Base-by-base conservation (phyloP, 495 filamentous ascomycete genomes). In the Parathielavia hyrcaniae region DNA sequence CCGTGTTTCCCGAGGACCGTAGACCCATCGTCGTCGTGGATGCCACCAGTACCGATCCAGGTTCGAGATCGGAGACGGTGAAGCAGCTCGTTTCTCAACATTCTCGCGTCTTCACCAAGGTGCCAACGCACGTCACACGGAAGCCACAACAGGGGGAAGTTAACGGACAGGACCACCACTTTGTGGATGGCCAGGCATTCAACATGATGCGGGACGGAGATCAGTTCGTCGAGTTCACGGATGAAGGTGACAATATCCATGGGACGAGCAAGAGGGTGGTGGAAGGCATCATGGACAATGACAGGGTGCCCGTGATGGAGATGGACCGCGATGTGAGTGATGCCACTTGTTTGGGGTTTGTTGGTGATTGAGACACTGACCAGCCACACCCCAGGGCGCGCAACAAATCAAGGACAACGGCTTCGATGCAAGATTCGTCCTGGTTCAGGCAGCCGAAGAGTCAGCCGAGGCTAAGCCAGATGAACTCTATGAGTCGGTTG, bases 391-490 rank as follows among this genome's bases (percentile, higher is more conserved):
- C 22, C 73, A 87, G 90, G 59, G 85, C 83, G 60, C 88, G 79
- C 76, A 90, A 86, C 70, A 74, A 71, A 82, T 90, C 44, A 89
- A 87, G 66, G 81, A 82, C 56, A 81, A 81, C 39, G 78, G 84
- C 61, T 81, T 88, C 52, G 76, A 83, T 52, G 86, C 88, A 19
- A 79, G 88, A 4, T 87, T 86, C 63, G 66, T 92, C 40, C 89
- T 92, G 68, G 71, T 95, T 35, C 73, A 79, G 36, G 78, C 85
- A 62, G 86, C 88, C 0, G 73, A 77, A 66, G 77, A 79, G 65
- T 70, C 88, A 55, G 85, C 83, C 53, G 86, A 82, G 60, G 71
- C 86, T 5, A 77, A 81, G 58, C 71, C 79, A n/a, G 73, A 76
- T 1, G 84, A 77, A 11, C 76, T 83, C 13, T 84, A 84, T 67